Evolutionary conservation across 345 rosid species (phyloP).

Genomic region (Syzygium aromaticum): DNA sequence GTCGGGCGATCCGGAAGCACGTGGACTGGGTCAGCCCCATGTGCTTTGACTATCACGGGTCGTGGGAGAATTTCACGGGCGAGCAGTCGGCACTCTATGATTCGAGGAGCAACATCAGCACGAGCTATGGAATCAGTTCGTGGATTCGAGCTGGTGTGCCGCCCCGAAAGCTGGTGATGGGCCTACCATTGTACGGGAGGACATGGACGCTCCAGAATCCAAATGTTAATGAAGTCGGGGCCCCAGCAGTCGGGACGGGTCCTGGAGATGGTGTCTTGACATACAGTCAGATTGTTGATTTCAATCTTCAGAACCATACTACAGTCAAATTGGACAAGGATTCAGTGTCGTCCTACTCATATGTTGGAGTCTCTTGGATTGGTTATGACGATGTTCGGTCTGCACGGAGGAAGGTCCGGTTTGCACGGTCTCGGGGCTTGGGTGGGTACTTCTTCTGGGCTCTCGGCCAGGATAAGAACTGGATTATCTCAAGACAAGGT

Average conservation of each 20-base stretch:
- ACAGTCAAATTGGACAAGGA: conserved; percentile 4
- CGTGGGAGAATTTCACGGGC: conserved; percentile 23
- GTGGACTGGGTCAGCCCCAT: conserved; percentile 36
- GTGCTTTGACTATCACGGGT: conserved; percentile 37
- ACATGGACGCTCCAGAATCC: conserved; percentile 32
- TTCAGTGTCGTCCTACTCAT: conserved; percentile 24
- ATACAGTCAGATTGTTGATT: conserved; percentile 15
- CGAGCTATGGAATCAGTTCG: conserved; percentile 21
- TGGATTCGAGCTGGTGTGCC: conserved; percentile 29
- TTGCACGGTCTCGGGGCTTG: conserved; percentile 18
- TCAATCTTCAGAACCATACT: not conserved
- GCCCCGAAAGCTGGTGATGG: conserved; percentile 31
- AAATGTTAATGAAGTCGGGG: conserved; percentile 16
- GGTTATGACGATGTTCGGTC: conserved; percentile 35
- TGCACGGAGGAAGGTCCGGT: conserved; percentile 13
- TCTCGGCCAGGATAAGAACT: conserved; percentile 23
- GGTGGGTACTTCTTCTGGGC: conserved; percentile 48
- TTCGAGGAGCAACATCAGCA: conserved; percentile 15
- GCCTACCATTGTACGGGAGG: conserved; percentile 33
- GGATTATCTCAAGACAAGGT: conserved; percentile 16
- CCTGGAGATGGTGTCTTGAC: conserved; percentile 15
- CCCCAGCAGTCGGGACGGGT: conserved; percentile 12
- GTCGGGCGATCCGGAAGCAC: not conserved
- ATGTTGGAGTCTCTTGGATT: conserved; percentile 17
- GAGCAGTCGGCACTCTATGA: conserved; percentile 24